phyloP scores from a whole-genome alignment of 164 flowering plant genomes.

The Brasenia schreberi region DNA sequence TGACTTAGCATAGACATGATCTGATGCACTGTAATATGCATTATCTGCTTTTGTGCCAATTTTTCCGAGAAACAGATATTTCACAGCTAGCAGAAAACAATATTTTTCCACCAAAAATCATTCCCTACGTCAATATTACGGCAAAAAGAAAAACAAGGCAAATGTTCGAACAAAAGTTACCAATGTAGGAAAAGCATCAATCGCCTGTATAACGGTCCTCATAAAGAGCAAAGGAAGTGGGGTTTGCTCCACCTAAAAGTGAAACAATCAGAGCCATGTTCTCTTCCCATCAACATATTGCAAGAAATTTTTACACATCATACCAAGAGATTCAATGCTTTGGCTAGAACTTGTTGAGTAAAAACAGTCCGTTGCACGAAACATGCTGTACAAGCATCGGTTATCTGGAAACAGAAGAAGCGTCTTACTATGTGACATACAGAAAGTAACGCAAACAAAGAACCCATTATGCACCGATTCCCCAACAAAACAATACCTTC shows the following conservation, averaged over 20 bases:
- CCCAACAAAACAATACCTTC: constrained; percentile 33
- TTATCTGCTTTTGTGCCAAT: too few relatives aligned
- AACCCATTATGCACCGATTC: not conserved
- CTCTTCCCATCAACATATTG: not conserved
- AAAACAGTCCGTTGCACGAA: constrained; percentile 97
- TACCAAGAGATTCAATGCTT: constrained; percentile 89
- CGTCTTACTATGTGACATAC: not conserved
- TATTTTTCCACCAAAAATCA: too few relatives aligned
- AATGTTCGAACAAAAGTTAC: constrained; percentile 20
- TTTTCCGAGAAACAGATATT: too few relatives aligned
- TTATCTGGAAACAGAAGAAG: constrained; percentile 45
- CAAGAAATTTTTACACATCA: constrained; percentile 3
- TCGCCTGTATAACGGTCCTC: constrained; percentile 98
- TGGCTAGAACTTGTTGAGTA: constrained; percentile 87
- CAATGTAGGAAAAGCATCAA: constrained; percentile 89
- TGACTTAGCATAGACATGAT: too few relatives aligned
- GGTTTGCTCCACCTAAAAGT: constrained; percentile 72
- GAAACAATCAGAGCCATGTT: not conserved
- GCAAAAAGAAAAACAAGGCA: not conserved
- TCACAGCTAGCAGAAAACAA: too few relatives aligned
- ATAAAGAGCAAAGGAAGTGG: constrained; percentile 88
- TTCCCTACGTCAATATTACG: too few relatives aligned
- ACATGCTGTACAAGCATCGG: constrained; percentile 94
- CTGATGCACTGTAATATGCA: too few relatives aligned
- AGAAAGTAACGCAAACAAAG: not conserved